Percentiles rank a stretch among this genome's conserved stretches.
Conservation (phyloP, 179 eudicot species). For the Corrigiola litoralis region DNA sequence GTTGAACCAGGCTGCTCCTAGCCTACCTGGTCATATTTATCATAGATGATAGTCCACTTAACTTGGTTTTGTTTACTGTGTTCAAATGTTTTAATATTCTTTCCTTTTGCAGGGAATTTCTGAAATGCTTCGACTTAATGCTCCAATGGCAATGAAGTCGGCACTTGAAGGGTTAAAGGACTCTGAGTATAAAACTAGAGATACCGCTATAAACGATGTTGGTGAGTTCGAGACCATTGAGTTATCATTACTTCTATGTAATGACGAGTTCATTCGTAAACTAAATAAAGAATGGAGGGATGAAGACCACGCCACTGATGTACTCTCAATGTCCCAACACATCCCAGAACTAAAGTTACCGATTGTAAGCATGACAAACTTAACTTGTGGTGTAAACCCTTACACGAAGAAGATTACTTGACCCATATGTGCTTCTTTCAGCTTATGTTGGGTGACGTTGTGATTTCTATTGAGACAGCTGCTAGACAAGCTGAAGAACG, state of each 20-base stretch:
- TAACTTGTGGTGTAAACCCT: background rate
- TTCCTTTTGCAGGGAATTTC: slow-evolving; percentile 55
- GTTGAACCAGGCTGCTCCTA: background rate
- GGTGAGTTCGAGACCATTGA: slow-evolving; percentile 68
- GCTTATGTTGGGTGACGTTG: slow-evolving; percentile 97
- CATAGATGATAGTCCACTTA: background rate
- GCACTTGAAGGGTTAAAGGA: slow-evolving; percentile 66
- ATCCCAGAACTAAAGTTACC: slow-evolving; percentile 83
- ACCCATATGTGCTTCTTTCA: slow-evolving; percentile 40
- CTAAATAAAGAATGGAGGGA: slow-evolving; percentile 97
- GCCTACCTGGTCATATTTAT: background rate
- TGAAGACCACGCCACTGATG: slow-evolving; percentile 94
- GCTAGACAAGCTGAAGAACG: slow-evolving; percentile 93
- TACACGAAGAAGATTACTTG: slow-evolving; percentile 2
- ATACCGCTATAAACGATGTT: slow-evolving; percentile 58
- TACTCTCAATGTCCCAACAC: slow-evolving; percentile 96
- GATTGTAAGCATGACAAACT: slow-evolving; percentile 41
- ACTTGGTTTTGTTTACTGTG: background rate
- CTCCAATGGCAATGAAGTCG: slow-evolving; percentile 81
- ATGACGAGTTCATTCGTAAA: slow-evolving; percentile 71
- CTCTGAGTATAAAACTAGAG: slow-evolving; percentile 71
- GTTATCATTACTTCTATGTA: slow-evolving; percentile 80
- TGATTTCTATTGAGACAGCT: slow-evolving; percentile 91
- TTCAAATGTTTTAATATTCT: background rate
- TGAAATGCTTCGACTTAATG: slow-evolving; percentile 81